These are phyloP conservation scores for Metschnikowia matae DNA, from an alignment of 805 yeast genomes.

Conservation along the genomic window DNA sequence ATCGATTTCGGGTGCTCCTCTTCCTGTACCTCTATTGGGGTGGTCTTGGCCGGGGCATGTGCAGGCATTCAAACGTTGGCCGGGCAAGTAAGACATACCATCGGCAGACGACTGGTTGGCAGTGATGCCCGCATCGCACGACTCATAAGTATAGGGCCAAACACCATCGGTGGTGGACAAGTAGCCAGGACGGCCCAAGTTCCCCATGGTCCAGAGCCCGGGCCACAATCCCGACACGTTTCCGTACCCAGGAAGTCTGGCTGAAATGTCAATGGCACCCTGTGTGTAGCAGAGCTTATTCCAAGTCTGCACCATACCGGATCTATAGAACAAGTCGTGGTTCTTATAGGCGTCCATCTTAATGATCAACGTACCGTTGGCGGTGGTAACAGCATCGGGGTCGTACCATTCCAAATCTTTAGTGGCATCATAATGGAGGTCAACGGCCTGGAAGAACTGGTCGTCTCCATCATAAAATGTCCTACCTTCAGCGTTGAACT, in stretches of 20 bases:
- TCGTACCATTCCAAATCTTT: conserved; percentile 91
- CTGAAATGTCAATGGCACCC: conserved; percentile 74
- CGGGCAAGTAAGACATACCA: conserved; percentile 83
- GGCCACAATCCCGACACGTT: conserved; percentile 88
- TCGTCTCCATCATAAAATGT: conserved; percentile 89
- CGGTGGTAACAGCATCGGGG: conserved; percentile 83
- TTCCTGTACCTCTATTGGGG: conserved; percentile 81
- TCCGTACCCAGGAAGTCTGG: conserved; percentile 76
- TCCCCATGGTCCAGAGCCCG: conserved; percentile 93
- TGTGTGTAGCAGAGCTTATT: conserved; percentile 85
- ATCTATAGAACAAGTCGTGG: conserved; percentile 76
- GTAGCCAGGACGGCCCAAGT: conserved; percentile 88
- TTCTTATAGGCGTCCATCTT: conserved; percentile 79
- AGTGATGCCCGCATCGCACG: conserved; percentile 92
- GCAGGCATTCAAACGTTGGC: conserved; percentile 74
- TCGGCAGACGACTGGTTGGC: conserved; percentile 89
- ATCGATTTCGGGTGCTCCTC: conserved; percentile 91
- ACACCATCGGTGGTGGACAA: conserved; percentile 84
- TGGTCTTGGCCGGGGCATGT: conserved; percentile 81
- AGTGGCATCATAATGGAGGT: conserved; percentile 82
- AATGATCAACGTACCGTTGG: conserved; percentile 63
- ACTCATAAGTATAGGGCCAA: conserved; percentile 89
- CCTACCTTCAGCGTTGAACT: conserved; percentile 85
- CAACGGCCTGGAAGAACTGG: conserved; percentile 85
- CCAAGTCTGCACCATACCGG: conserved; percentile 93